Conservation (phyloP, 192 early-diverging fungal species). For the Phycomyces blakesleeanus region DNA sequence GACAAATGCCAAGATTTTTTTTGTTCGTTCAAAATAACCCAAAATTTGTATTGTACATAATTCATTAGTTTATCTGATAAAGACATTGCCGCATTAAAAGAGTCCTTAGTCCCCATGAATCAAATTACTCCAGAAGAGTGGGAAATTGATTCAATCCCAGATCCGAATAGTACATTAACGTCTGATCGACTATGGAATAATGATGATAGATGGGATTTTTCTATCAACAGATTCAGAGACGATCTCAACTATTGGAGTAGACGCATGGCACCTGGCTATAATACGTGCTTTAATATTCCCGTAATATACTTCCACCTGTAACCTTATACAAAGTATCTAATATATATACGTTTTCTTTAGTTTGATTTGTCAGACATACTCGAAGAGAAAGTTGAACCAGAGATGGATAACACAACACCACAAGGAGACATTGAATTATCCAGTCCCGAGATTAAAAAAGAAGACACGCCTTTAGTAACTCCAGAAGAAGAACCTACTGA, state of each 20-base stretch:
- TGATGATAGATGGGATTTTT: conserved; percentile 6
- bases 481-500: no score
- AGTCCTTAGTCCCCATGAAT: background rate
- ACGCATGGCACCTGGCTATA: conserved; percentile 11
- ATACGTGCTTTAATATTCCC: background rate
- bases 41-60: no score
- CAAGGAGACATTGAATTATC: no score
- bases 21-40: no score
- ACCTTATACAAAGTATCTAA: no score
- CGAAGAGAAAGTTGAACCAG: no score
- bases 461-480: no score
- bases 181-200: background rate
- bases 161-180: background rate
- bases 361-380: no score
- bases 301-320: background rate
- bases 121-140: conserved; percentile 8
- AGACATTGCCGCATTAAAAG: background rate
- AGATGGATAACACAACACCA: no score
- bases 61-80: background rate
- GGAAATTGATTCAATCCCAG: conserved; percentile 16
- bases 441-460: no score
- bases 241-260: conserved; percentile 14
- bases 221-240: conserved; percentile 3
- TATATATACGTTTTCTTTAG: no score
- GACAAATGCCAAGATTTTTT: no score